A percentile compares a stretch with the other conserved stretches of the same genome.
Conservation (phyloP, 495 filamentous ascomycete genomes). For the Neurospora discreta region DNA sequence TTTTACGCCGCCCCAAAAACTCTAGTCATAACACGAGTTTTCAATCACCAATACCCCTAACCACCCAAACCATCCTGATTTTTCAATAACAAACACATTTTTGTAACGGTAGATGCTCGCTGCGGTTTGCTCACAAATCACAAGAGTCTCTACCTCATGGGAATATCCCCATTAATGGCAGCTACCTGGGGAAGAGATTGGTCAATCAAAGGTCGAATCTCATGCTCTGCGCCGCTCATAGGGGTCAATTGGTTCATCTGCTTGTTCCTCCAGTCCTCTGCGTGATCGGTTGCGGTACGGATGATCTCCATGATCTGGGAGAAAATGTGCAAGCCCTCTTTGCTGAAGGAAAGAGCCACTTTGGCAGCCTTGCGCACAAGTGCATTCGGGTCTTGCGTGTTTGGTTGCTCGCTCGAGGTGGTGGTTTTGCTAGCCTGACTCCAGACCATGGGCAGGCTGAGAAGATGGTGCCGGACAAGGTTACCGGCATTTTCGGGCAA, state of each 20-base stretch:
- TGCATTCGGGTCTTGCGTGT: conserved; percentile 21
- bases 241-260: conserved; percentile 23
- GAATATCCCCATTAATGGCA: conserved; percentile 3
- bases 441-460: conserved; percentile 67
- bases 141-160: neutral
- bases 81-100: neutral
- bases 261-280: conserved; percentile 76
- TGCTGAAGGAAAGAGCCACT: conserved; percentile 67
- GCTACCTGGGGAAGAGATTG: neutral
- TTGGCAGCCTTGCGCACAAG: conserved; percentile 43
- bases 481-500: conserved; percentile 73
- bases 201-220: neutral
- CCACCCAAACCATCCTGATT: neutral
- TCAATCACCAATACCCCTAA: neutral
- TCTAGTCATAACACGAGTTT: neutral
- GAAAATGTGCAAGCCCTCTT: conserved; percentile 85
- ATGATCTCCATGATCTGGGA: conserved; percentile 69
- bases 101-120: neutral
- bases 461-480: conserved; percentile 67
- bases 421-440: conserved; percentile 37
- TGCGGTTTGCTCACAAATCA: neutral
- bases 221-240: neutral
- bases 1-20: neutral
- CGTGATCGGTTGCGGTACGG: conserved; percentile 71
- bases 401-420: conserved; percentile 35